Base-by-base conservation (phyloP, 2,329 filamentous ascomycete genomes). In the Botrytis porri region DNA sequence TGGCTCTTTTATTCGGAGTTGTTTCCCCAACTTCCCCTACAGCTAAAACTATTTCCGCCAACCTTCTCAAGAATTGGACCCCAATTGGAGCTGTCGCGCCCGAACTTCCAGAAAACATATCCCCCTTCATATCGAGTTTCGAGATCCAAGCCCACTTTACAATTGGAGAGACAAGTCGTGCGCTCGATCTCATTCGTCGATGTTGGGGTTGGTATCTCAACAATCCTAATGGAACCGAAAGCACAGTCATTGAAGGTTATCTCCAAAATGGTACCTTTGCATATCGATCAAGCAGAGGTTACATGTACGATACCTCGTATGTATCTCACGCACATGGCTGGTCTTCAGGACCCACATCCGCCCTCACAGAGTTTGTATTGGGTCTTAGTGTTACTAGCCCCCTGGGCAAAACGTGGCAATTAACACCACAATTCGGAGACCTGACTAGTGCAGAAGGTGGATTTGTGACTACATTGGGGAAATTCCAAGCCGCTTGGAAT, bases 161-260 rank as follows among this genome's bases (percentile, higher is more conserved):
- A 0, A 84, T 84, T 1, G 82, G 84, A 0, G 82, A 84, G 70
- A 80, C 88, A 1, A 78, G 80, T 18, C 84, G 88, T 59, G 87
- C 88, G 0, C 81, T 90, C 0, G 83, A 86, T 8, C 83, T 90
- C 18, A 86, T 90, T 59, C 85, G 87, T 25, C 81, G 82, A n/a
- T 84, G 82, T 69, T 90, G 88, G 88, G 88, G 88, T 6, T 89
- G 87, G 87, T 89, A 90, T 77, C 80, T 88, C 22, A 83, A 85
- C 74, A 85, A 89, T 71, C 83, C 84, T 0, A 86, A 88, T 75
- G 88, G 88, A 10, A 89, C 88, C 0, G 82, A 86, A 74, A 86
- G 84, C 54, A 90, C 88, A 1, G 84, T 89, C 10, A 84, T 89
- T 41, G 88, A 90, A 78, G 88, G 88, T 0, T 89, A 88, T 75